Base-by-base conservation (phyloP, 306 rosid species). In the Quercus mongolica region DNA sequence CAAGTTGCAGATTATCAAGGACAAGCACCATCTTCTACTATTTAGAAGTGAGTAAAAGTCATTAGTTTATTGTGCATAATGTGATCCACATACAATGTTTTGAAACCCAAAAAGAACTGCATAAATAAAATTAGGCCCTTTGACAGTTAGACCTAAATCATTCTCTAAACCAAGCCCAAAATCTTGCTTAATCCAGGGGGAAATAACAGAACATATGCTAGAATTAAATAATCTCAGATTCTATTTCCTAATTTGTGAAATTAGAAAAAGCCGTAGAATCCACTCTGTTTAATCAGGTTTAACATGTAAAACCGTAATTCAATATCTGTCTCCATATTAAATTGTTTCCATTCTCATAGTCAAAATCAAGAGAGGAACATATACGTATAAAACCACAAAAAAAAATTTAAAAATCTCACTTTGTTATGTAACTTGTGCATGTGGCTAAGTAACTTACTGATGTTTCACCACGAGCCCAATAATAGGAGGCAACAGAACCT, bases 401-500 rank as follows among this genome's bases (percentile, higher is more conserved):
- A 75, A 17, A 51, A 44, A 1, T 38, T 38, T 2, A 41, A 33
- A 52, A 62, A 44, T 4, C 61, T 30, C 69, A 62, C 69, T 25
- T 62, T 74, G 18, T 38, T 31, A 56, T 26, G 61, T 74, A 62
- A 70, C 44, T 61, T 18, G 69, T 52, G 81, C 76, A 80, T 10
- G 76, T 28, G 74, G 79, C 75, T 74, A 54, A 59, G 84, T 46
- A 76, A 84, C 99, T 90, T 89, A 95, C 99, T 35, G 98, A 91
- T 68, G 93, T 76, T 80, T 95, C 97, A 51, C 92, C 96, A 20
- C 87, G 87, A 69, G 94, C 94, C 99, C 99, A 95, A 71, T 95
- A 95, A 73, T 95, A 95, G 54, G 99, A 89, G 68, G 99, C 98
- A 44, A 95, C 96, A 61, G 96, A 90, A 69, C 99, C 99, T 6